phyloP scores from a whole-genome alignment of 164 flowering plant genomes.

The Hamamelis virginiana region DNA sequence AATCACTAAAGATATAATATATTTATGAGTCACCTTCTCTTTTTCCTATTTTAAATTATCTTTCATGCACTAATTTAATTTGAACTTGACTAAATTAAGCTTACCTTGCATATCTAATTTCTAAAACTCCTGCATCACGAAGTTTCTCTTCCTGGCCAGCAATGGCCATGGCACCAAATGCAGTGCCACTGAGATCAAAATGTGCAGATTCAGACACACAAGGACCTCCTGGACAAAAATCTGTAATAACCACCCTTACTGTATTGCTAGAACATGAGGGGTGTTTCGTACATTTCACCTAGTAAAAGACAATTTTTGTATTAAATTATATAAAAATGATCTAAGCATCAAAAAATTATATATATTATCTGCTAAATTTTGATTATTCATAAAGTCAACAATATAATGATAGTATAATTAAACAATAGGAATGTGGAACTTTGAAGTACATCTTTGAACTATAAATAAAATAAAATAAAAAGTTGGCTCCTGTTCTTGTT shows the following conservation, averaged over 20 bases:
- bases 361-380: not conserved
- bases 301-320: too few relatives aligned
- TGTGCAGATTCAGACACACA: slow-evolving; percentile 29
- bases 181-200: slow-evolving; percentile 31
- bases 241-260: slow-evolving; percentile 34
- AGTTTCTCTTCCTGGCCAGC: slow-evolving; percentile 25
- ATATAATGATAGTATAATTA: too few relatives aligned
- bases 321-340: not conserved
- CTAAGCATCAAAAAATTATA: not conserved
- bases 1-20: too few relatives aligned
- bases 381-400: not conserved
- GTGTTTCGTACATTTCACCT: slow-evolving; percentile 35
- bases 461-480: too few relatives aligned
- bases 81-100: not conserved
- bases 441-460: too few relatives aligned
- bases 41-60: too few relatives aligned
- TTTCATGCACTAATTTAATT: too few relatives aligned
- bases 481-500: too few relatives aligned
- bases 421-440: too few relatives aligned
- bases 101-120: slow-evolving; percentile 22
- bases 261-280: slow-evolving; percentile 32
- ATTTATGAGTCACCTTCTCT: too few relatives aligned
- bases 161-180: slow-evolving; percentile 24
- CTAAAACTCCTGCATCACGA: slow-evolving; percentile 28
- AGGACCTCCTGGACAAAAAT: slow-evolving; percentile 33